Evolutionary conservation across 2,329 filamentous ascomycete species (phyloP).

Genomic region (Alternaria panax): DNA sequence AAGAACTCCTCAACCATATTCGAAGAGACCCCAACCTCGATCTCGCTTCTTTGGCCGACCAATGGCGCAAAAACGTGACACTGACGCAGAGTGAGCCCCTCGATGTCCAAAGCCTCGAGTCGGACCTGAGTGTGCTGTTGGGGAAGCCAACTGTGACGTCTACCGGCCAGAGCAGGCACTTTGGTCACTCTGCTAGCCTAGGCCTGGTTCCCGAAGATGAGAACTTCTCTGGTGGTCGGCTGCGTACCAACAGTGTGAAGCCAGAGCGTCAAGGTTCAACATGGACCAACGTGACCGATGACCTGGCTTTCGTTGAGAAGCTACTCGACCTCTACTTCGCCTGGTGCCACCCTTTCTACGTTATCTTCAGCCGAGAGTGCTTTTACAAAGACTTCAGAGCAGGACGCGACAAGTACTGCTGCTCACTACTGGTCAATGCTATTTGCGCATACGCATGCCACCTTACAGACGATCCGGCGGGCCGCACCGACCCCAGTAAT

Average conservation of each 20-base stretch:
- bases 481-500: slow-evolving; percentile 68
- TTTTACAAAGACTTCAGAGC: slow-evolving; percentile 71
- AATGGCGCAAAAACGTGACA: slow-evolving; percentile 50
- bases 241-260: slow-evolving; percentile 20
- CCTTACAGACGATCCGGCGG: slow-evolving; percentile 70
- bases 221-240: slow-evolving; percentile 32
- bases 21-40: slow-evolving; percentile 52
- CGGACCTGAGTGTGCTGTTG: slow-evolving; percentile 48
- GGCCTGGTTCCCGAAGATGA: slow-evolving; percentile 48
- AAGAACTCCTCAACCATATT: slow-evolving; percentile 54
- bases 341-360: slow-evolving; percentile 79
- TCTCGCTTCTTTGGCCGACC: slow-evolving; percentile 50
- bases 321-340: slow-evolving; percentile 71
- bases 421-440: slow-evolving; percentile 70
- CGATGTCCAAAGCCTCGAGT: slow-evolving; percentile 42
- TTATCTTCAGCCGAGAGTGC: slow-evolving; percentile 74
- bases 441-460: slow-evolving; percentile 71
- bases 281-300: slow-evolving; percentile 70
- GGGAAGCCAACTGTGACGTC: slow-evolving; percentile 46
- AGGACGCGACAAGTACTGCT: slow-evolving; percentile 71
- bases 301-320: slow-evolving; percentile 67
- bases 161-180: slow-evolving; percentile 46
- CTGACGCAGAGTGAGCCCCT: slow-evolving; percentile 39
- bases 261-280: slow-evolving; percentile 33
- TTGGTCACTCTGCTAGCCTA: slow-evolving; percentile 49